Base-by-base conservation (phyloP, 2,329 filamentous ascomycete species). In the Colletotrichum incanum region DNA sequence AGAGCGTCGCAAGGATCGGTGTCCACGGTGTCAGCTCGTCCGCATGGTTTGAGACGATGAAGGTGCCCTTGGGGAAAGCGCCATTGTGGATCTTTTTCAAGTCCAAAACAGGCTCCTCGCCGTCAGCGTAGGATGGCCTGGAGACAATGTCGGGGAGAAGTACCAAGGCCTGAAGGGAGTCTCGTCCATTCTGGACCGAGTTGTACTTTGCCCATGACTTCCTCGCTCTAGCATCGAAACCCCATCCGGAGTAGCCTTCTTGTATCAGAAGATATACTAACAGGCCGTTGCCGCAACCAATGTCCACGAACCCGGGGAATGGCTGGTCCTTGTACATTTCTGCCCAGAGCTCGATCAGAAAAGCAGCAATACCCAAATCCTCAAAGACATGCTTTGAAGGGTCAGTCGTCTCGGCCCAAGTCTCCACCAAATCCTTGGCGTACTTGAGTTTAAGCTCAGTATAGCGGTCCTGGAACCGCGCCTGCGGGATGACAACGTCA, bases 11-110 rank as follows among this genome's bases (percentile, higher is more conserved):
- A 50, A 99, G 89, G 23, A 98, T 88, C 0, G 96, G 96, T 0
- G 96, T 98, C 96, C 96, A 99, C 0, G 94, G 91, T 0, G 96
- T 99, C 18, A 99, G 88, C 83, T 99, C 95, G 79, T 99, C 96
- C 14, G 96, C 96, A 80, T 99, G 96, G 79, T 99, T 99, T 60
- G 95, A 97, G 74, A 99, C 93, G 77, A 99, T 94, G 81, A 99
- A 99, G 0, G 94, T 97, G 37, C 91, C 90, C 20, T 82, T 80
- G 0, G 90, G 86, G 78, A 98, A 98, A 12, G 86, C 78, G 45
- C 96, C 96, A 73, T 86, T 81, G 77, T 90, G 87, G 20, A 86
- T 79, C 6, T 71, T 52, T 12, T 55, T 55, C 14, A 47, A 52
- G 28, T 73, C 62, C 55, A 73, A 68, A 56, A 41, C 61, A 39